These are phyloP conservation scores for Elsinoe perseae DNA, from an alignment of 2,329 filamentous ascomycete species.

Conservation along the genomic window DNA sequence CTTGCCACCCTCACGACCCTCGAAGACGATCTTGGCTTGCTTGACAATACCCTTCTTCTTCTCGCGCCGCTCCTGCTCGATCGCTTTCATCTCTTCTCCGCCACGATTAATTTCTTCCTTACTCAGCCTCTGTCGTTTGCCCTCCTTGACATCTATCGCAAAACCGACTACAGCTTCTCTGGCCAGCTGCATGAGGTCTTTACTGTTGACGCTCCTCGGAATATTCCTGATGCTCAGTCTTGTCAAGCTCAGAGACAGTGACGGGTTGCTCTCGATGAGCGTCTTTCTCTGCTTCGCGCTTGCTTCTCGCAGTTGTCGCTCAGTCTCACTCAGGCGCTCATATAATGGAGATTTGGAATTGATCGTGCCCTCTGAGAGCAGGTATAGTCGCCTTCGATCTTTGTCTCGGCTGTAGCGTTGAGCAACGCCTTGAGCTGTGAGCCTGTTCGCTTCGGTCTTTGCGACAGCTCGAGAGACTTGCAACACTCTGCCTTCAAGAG, in stretches of 20 bases:
- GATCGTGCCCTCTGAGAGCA: constrained; percentile 81
- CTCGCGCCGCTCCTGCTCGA: constrained; percentile 68
- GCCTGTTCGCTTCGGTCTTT: constrained; percentile 67
- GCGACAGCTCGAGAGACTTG: constrained; percentile 79
- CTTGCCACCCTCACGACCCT: constrained; percentile 78
- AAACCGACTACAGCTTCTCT: constrained; percentile 92
- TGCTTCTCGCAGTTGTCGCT: constrained; percentile 80
- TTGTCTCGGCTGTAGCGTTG: constrained; percentile 62
- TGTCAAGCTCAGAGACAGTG: constrained; percentile 78
- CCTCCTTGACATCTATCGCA: constrained; percentile 76
- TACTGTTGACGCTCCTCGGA: constrained; percentile 72
- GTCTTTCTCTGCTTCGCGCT: constrained; percentile 81
- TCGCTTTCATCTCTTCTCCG: constrained; percentile 69
- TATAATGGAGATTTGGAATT: constrained; percentile 69
- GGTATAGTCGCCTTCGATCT: constrained; percentile 83
- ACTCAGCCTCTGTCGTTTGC: constrained; percentile 68
- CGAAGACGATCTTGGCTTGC: constrained; percentile 92
- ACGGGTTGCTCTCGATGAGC: constrained; percentile 84
- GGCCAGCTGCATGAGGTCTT: constrained; percentile 83
- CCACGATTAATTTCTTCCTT: constrained; percentile 80
- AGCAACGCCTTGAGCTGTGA: constrained; percentile 61
- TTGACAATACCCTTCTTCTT: constrained; percentile 82
- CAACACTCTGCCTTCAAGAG: constrained; percentile 78
- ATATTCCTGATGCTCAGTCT: constrained; percentile 88
- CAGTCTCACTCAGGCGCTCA: constrained; percentile 64